These are phyloP conservation scores for Cochlearia excelsa DNA, from an alignment of 345 rosid species.

Conservation along the genomic window DNA sequence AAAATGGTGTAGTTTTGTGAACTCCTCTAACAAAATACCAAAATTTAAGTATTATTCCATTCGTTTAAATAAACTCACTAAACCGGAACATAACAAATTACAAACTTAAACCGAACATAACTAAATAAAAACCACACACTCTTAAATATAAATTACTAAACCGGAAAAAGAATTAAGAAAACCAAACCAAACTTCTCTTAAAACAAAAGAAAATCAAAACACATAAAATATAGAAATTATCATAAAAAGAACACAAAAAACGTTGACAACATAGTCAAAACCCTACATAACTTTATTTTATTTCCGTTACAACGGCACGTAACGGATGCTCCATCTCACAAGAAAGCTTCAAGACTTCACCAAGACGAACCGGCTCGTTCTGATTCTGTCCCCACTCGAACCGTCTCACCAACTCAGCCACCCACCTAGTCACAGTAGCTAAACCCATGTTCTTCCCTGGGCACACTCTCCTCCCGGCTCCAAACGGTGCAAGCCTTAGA, in stretches of 20 bases:
- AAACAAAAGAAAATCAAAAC: neutral
- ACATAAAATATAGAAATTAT: neutral
- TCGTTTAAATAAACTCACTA: conserved; percentile 8
- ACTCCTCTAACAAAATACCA: no score
- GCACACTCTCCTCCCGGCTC: conserved; percentile 87
- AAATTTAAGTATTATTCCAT: neutral
- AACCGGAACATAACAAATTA: conserved; percentile 15
- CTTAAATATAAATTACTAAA: neutral
- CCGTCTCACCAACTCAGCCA: conserved; percentile 54
- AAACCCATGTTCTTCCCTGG: conserved; percentile 83
- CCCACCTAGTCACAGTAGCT: conserved; percentile 69
- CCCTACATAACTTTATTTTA: conserved; percentile 24
- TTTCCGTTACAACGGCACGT: conserved; percentile 44
- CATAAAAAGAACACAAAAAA: neutral
- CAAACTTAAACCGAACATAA: neutral
- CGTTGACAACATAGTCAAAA: conserved; percentile 12
- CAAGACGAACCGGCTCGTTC: conserved; percentile 50
- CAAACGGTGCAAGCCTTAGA: conserved; percentile 81
- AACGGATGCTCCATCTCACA: conserved; percentile 86
- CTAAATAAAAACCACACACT: neutral
- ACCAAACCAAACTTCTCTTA: conserved; percentile 14
- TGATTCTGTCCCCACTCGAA: conserved; percentile 57
- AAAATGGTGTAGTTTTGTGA: no score
- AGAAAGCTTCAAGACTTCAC: conserved; percentile 74
- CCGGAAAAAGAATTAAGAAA: neutral